phyloP scores from a whole-genome alignment of 2,329 filamentous ascomycete genomes.

The Penicillium sp. region DNA sequence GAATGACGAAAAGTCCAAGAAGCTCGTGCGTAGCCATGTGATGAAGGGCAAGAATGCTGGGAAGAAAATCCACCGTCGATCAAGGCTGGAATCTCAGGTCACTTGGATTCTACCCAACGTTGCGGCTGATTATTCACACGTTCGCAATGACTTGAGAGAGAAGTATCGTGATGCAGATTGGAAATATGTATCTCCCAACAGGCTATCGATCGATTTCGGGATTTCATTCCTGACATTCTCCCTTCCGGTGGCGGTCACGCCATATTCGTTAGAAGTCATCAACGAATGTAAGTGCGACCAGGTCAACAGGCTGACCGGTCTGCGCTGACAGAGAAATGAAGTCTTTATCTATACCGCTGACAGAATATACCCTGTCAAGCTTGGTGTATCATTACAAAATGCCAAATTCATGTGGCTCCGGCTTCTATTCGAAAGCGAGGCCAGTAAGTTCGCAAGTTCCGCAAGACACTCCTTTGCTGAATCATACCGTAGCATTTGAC shows the following conservation, averaged over 20 bases:
- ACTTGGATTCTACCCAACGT: neutral
- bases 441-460: slow-evolving; percentile 4
- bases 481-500: slow-evolving; percentile 1
- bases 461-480: neutral
- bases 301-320: no score
- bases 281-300: slow-evolving; percentile 5
- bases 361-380: slow-evolving; percentile 1
- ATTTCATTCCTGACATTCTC: neutral
- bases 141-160: neutral
- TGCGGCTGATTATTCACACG: neutral
- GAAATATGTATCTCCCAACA: neutral
- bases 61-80: slow-evolving; percentile 8
- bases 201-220: neutral
- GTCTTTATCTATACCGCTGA: neutral
- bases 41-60: slow-evolving; percentile 16
- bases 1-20: neutral
- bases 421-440: slow-evolving; percentile 5
- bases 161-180: neutral
- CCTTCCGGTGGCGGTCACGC: slow-evolving; percentile 1
- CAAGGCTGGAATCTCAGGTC: neutral
- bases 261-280: slow-evolving; percentile 3
- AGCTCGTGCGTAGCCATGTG: slow-evolving; percentile 10
- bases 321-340: neutral
- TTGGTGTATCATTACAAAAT: slow-evolving; percentile 9
- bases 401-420: slow-evolving; percentile 6